Conservation (phyloP, 164 flowering plant species). For the Cinnamomum chago region DNA sequence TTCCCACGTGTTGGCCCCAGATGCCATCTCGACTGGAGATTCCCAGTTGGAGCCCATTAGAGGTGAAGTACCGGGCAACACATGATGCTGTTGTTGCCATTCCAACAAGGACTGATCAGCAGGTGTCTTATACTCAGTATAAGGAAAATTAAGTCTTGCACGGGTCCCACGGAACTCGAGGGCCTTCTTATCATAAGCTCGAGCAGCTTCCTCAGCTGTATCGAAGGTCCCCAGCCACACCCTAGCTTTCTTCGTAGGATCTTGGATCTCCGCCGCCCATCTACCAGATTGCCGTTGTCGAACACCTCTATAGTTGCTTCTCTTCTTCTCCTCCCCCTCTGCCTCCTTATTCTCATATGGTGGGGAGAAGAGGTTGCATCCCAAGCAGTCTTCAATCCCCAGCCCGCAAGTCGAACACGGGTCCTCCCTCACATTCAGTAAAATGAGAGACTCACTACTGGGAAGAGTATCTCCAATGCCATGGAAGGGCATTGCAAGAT, state of each 20-base stretch:
- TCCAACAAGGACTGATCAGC: not conserved
- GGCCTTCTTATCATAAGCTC: slow-evolving; percentile 11
- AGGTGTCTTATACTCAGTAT: not conserved
- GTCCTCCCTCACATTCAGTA: not conserved
- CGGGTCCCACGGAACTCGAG: slow-evolving; percentile 12
- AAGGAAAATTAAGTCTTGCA: slow-evolving; percentile 13
- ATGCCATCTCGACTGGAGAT: no score
- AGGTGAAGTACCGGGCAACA: no score
- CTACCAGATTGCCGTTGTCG: slow-evolving; percentile 15
- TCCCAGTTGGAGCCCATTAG: no score
- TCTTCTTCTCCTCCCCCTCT: not conserved
- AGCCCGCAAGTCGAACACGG: not conserved
- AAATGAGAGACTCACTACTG: not conserved
- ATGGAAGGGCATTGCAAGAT: no score
- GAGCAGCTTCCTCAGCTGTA: slow-evolving; percentile 10
- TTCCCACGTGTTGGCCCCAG: no score
- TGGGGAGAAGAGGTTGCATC: slow-evolving; percentile 1
- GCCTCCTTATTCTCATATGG: not conserved
- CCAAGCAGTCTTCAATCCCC: slow-evolving; percentile 3
- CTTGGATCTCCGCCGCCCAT: slow-evolving; percentile 14
- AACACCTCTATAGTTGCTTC: slow-evolving; percentile 7
- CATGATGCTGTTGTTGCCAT: no score
- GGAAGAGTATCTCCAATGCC: not conserved
- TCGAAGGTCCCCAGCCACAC: slow-evolving; percentile 13
- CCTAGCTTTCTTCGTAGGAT: not conserved